These are phyloP conservation scores for Stagonosporopsis vannaccii DNA, from an alignment of 2,329 filamentous ascomycete species.

Conservation along the genomic window DNA sequence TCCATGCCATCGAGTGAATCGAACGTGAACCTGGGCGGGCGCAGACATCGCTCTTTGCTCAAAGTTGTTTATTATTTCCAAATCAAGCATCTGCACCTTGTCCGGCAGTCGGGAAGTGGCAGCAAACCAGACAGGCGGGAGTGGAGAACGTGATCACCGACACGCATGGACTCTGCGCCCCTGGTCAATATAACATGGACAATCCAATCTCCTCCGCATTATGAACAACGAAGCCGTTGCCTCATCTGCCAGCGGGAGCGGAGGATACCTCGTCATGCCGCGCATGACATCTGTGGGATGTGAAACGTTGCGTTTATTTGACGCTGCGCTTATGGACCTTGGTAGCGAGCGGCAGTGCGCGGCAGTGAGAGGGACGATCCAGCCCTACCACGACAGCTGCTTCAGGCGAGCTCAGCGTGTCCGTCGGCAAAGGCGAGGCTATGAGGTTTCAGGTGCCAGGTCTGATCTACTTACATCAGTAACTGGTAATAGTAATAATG, in stretches of 20 bases:
- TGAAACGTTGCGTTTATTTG: conserved; percentile 19
- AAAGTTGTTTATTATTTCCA: neutral
- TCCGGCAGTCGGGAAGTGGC: neutral
- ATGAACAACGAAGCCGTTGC: conserved; percentile 12
- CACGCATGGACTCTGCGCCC: conserved; percentile 8
- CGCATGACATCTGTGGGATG: conserved; percentile 10
- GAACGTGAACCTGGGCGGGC: neutral
- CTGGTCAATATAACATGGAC: conserved; percentile 19
- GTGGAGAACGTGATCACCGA: conserved; percentile 9
- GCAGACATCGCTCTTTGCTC: neutral
- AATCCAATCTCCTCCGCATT: conserved; percentile 19
- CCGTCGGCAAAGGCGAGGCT: neutral
- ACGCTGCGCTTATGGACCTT: conserved; percentile 8
- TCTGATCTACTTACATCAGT: too few species aligned
- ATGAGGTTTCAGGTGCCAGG: neutral
- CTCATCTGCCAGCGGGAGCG: conserved; percentile 15
- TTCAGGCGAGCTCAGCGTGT: neutral
- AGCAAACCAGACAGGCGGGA: conserved; percentile 1
- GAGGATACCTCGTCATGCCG: conserved; percentile 13
- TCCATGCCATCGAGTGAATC: too few species aligned
- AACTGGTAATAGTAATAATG: too few species aligned
- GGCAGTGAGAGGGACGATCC: neutral
- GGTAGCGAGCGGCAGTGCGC: conserved; percentile 13
- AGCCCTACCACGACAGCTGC: neutral
- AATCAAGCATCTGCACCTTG: neutral